These are phyloP conservation scores for Backusella macrospora DNA, from an alignment of 192 early-diverging fungal genomes.

Conservation along the genomic window DNA sequence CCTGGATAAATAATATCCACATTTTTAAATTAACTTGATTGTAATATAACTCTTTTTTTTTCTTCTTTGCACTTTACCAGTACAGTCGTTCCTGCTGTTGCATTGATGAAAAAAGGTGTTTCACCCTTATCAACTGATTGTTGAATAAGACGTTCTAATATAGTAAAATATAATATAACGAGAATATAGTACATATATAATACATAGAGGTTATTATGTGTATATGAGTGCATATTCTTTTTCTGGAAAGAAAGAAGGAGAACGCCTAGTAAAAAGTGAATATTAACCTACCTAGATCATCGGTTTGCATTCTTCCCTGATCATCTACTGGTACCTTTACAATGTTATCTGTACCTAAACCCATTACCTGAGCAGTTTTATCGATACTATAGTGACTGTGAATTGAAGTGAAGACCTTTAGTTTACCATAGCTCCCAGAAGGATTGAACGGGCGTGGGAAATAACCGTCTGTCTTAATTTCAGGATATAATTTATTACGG, in stretches of 20 bases:
- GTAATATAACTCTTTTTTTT: not conserved
- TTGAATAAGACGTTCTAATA: constrained; percentile 49
- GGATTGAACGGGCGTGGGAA: constrained; percentile 34
- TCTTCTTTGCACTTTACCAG: constrained; percentile 42
- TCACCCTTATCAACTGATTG: constrained; percentile 45
- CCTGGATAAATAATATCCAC: constrained; percentile 32
- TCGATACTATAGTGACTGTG: constrained; percentile 79
- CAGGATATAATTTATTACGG: constrained; percentile 65
- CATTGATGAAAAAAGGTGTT: constrained; percentile 80
- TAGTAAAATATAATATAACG: constrained; percentile 6
- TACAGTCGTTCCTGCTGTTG: constrained; percentile 84
- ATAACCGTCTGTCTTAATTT: constrained; percentile 59
- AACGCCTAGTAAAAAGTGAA: not conserved
- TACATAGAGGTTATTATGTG: not conserved
- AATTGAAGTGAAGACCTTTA: constrained; percentile 69
- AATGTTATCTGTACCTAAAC: constrained; percentile 70
- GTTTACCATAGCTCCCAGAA: constrained; percentile 37
- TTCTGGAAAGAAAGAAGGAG: not conserved
- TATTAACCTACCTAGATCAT: constrained; percentile 50
- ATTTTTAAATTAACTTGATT: not conserved
- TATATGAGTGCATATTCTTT: not conserved
- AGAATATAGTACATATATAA: not conserved
- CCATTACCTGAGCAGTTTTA: constrained; percentile 71
- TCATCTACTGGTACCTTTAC: constrained; percentile 66
- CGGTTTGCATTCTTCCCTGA: constrained; percentile 61